phyloP scores from a whole-genome alignment of 805 yeast genomes.

The Barnettozyma wickerhamii region DNA sequence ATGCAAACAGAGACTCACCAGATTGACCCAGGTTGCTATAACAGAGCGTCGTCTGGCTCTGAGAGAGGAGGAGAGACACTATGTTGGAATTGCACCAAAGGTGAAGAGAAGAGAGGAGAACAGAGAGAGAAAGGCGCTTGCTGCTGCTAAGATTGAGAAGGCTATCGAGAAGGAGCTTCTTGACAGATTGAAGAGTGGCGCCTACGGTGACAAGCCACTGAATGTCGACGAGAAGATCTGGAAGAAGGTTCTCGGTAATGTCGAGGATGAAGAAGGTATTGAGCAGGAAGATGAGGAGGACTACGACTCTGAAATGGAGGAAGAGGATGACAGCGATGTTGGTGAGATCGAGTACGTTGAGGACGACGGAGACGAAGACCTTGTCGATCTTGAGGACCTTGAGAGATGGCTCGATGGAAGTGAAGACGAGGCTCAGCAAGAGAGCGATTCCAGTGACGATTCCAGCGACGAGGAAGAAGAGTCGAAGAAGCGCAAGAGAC shows the following conservation, averaged over 20 bases:
- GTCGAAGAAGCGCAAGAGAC: conserved; percentile 32
- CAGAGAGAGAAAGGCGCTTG: conserved; percentile 93
- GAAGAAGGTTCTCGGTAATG: conserved; percentile 87
- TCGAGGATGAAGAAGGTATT: conserved; percentile 61
- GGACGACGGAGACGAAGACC: conserved; percentile 86
- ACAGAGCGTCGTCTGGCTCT: conserved; percentile 91
- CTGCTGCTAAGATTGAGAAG: conserved; percentile 95
- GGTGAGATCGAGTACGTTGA: conserved; percentile 87
- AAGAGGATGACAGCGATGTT: conserved; percentile 50
- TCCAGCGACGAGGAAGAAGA: conserved; percentile 34
- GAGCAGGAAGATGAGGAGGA: conserved; percentile 45
- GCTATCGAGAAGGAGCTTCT: conserved; percentile 93
- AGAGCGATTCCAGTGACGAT: conserved; percentile 34
- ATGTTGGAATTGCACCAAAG: conserved; percentile 89
- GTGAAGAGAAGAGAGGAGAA: conserved; percentile 92
- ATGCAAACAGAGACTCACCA: conserved; percentile 93
- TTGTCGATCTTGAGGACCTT: conserved; percentile 90
- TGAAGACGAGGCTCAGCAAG: conserved; percentile 33
- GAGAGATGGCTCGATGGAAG: conserved; percentile 77
- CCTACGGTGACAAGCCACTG: conserved; percentile 96
- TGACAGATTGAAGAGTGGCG: conserved; percentile 94
- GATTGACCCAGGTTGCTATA: conserved; percentile 91
- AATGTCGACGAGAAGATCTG: conserved; percentile 95
- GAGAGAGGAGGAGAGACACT: conserved; percentile 87
- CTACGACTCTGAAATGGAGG: conserved; percentile 45